phyloP scores from a whole-genome alignment of 1,139 yeast species.

The Sugiyamaella xylanicola region DNA sequence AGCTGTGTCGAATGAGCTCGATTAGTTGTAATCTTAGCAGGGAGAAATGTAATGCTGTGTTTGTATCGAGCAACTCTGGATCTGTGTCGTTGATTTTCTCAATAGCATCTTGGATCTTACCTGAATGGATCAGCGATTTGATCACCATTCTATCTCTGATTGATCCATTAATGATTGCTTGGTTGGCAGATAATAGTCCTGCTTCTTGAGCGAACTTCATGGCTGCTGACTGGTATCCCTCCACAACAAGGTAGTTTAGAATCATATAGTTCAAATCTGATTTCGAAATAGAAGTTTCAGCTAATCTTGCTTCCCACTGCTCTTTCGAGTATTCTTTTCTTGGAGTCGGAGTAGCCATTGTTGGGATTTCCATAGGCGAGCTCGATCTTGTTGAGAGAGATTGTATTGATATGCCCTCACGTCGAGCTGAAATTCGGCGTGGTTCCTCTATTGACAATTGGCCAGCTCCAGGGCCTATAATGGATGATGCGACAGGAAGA shows the following conservation, averaged over 20 bases:
- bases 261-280: slow-evolving; percentile 41
- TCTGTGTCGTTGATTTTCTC: slow-evolving; percentile 44
- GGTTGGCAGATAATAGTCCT: slow-evolving; percentile 19
- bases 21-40: slow-evolving; percentile 45
- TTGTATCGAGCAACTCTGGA: slow-evolving; percentile 44
- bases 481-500: slow-evolving; percentile 8
- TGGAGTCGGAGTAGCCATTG: slow-evolving; percentile 8
- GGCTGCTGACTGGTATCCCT: slow-evolving; percentile 46
- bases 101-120: slow-evolving; percentile 43
- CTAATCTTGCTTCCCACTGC: slow-evolving; percentile 36
- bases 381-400: background rate
- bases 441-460: background rate
- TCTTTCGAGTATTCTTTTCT: slow-evolving; percentile 29
- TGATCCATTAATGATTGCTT: slow-evolving; percentile 3
- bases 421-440: background rate
- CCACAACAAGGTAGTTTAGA: slow-evolving; percentile 45
- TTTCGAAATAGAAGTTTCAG: slow-evolving; percentile 33
- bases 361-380: slow-evolving; percentile 16
- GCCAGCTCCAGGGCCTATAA: slow-evolving; percentile 6
- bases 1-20: slow-evolving; percentile 43
- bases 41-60: slow-evolving; percentile 42
- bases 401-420: background rate
- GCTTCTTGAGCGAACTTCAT: slow-evolving; percentile 44
- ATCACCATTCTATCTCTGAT: slow-evolving; percentile 42
- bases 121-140: slow-evolving; percentile 40